Conservation (phyloP, 164 flowering plant species). For the Berberis thunbergii region DNA sequence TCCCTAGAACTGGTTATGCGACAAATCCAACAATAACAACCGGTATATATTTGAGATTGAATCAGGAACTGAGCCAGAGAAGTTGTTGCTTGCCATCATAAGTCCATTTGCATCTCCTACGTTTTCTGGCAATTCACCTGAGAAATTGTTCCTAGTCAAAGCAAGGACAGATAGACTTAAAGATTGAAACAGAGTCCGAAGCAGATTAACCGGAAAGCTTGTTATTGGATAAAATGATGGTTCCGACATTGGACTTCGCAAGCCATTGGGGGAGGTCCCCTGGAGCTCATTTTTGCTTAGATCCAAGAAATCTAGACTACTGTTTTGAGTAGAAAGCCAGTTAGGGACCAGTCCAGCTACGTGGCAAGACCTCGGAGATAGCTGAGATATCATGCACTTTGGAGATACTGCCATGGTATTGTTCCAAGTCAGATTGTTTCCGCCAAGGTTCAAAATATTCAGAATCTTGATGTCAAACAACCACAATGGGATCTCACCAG, state of each 20-base stretch:
- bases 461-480: slow-evolving; percentile 24
- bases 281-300: slow-evolving; percentile 34
- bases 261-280: slow-evolving; percentile 39
- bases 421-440: slow-evolving; percentile 38
- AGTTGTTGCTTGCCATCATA: slow-evolving; percentile 30
- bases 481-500: slow-evolving; percentile 40
- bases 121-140: slow-evolving; percentile 33
- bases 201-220: slow-evolving; percentile 32
- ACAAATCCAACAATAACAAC: slow-evolving; percentile 31
- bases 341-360: slow-evolving; percentile 31
- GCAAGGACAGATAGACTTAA: slow-evolving; percentile 24
- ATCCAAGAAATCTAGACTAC: slow-evolving; percentile 30
- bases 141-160: slow-evolving; percentile 39
- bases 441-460: slow-evolving; percentile 29
- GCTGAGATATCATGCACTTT: slow-evolving; percentile 18
- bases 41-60: slow-evolving; percentile 26
- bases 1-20: slow-evolving; percentile 17
- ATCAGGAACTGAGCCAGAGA: slow-evolving; percentile 34
- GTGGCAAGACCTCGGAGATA: slow-evolving; percentile 32
- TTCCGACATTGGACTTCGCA: slow-evolving; percentile 21
- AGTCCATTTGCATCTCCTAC: slow-evolving; percentile 36
- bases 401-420: slow-evolving; percentile 19
- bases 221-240: slow-evolving; percentile 33
- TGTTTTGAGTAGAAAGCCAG: slow-evolving; percentile 37
- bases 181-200: slow-evolving; percentile 32